A percentile compares a stretch with the other conserved stretches of the same genome.
phyloP scores from a whole-genome alignment of 768 basidiomycete genomes.

The Artomyces pyxidatus region DNA sequence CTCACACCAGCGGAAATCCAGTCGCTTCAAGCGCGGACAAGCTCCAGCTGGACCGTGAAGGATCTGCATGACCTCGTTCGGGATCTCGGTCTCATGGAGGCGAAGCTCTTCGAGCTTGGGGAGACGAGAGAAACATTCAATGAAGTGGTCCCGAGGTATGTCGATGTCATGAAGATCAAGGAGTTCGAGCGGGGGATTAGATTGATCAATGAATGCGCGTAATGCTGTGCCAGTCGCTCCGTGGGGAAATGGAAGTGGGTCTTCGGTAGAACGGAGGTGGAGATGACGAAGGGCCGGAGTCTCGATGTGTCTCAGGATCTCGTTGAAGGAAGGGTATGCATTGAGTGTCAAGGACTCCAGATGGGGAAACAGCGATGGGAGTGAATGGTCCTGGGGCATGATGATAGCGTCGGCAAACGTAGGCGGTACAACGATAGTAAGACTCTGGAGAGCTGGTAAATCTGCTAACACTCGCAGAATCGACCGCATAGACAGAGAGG shows the following conservation, averaged over 20 bases:
- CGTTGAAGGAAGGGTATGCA: slow-evolving; percentile 25
- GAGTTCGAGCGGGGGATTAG: slow-evolving; percentile 24
- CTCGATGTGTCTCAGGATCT: slow-evolving; percentile 23
- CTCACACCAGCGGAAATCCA: slow-evolving; percentile 56
- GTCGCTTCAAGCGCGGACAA: slow-evolving; percentile 38
- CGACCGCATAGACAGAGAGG: slow-evolving; percentile 15
- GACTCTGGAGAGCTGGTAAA: slow-evolving; percentile 31
- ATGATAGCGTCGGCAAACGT: slow-evolving; percentile 21
- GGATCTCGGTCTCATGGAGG: slow-evolving; percentile 51
- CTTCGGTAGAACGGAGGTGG: slow-evolving; percentile 33
- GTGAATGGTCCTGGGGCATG: slow-evolving; percentile 7
- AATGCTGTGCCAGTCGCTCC: slow-evolving; percentile 24
- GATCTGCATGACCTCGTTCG: slow-evolving; percentile 33
- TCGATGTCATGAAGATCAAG: slow-evolving; percentile 45
- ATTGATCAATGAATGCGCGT: slow-evolving; percentile 24
- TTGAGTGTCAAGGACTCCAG: slow-evolving; percentile 25
- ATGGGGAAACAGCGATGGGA: slow-evolving; percentile 17
- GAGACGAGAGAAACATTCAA: slow-evolving; percentile 27
- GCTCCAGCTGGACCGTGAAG: slow-evolving; percentile 32
- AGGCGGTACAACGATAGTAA: slow-evolving; percentile 34
- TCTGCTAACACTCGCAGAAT: slow-evolving; percentile 26
- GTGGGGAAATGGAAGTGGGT: slow-evolving; percentile 25
- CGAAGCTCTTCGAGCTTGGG: slow-evolving; percentile 38
- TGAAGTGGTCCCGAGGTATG: slow-evolving; percentile 31
- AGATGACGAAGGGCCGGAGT: slow-evolving; percentile 30